phyloP scores from a whole-genome alignment of 139 green algal genomes.

The Trebouxia sp. region DNA sequence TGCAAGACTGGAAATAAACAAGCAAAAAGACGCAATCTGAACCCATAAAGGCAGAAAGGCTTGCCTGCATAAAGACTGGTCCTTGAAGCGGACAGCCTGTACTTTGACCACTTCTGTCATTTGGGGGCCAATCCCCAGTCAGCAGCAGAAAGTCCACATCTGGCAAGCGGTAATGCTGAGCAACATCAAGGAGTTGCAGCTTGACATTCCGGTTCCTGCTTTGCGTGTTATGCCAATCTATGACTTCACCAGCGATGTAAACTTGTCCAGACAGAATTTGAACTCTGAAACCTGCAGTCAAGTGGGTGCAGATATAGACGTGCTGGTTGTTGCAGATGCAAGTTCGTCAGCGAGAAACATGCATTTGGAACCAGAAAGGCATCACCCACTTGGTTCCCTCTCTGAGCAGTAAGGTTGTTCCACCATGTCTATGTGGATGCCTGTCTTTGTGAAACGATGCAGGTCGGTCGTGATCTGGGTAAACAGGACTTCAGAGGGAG shows the following conservation, averaged over 20 bases:
- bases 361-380: no score
- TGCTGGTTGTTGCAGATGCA: no score
- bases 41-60: no score
- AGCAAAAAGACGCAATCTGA: no score
- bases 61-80: constrained; percentile 11
- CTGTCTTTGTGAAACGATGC: neutral
- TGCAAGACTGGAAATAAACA: no score
- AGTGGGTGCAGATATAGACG: no score
- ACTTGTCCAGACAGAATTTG: constrained; percentile 12
- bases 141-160: constrained; percentile 8
- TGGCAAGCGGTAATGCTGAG: constrained; percentile 18
- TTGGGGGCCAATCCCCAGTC: constrained; percentile 13
- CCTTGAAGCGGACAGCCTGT: constrained; percentile 11
- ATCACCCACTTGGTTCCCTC: constrained; percentile 16
- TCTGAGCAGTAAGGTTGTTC: constrained; percentile 25
- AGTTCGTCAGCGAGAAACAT: no score
- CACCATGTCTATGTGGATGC: constrained; percentile 8
- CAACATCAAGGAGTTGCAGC: constrained; percentile 9
- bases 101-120: constrained; percentile 9
- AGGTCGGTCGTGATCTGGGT: constrained; percentile 8
- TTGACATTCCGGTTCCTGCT: constrained; percentile 16
- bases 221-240: constrained; percentile 15
- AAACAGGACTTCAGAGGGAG: neutral
- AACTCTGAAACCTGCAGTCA: constrained; percentile 14
- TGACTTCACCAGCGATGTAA: constrained; percentile 17